phyloP scores from a whole-genome alignment of 1,284 basidiomycete species.

The Dichomitus squalens region DNA sequence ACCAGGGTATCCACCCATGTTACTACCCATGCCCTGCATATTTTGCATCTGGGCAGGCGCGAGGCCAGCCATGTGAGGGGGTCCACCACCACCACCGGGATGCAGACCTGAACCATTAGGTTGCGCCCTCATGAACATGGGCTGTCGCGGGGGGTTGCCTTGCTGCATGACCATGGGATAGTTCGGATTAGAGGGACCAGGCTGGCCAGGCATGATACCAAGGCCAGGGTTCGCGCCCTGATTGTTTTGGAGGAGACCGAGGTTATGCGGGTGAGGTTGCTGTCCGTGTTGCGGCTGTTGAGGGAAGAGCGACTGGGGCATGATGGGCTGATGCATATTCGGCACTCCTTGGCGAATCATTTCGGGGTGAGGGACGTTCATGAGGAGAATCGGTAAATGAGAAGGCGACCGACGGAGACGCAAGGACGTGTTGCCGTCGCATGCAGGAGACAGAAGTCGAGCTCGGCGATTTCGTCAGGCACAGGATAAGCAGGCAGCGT shows the following conservation, averaged over 20 bases:
- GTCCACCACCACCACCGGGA: conserved; percentile 37
- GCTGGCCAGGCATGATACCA: conserved; percentile 37
- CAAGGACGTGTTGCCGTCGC: conserved; percentile 22
- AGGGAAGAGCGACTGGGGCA: conserved; percentile 43
- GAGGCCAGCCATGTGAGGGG: conserved; percentile 42
- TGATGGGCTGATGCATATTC: conserved; percentile 41
- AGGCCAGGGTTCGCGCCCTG: conserved; percentile 40
- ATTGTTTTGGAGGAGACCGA: conserved; percentile 43
- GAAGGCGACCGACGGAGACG: conserved; percentile 14
- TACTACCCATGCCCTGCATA: neutral
- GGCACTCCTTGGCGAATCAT: conserved; percentile 49
- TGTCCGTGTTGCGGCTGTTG: conserved; percentile 41
- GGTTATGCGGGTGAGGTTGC: conserved; percentile 36
- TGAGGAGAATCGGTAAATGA: conserved; percentile 16
- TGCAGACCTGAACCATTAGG: conserved; percentile 36
- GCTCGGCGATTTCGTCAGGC: neutral
- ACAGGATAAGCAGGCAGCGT: conserved; percentile 3
- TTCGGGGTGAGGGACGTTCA: conserved; percentile 40
- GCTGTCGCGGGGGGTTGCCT: conserved; percentile 24
- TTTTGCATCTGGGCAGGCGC: conserved; percentile 37
- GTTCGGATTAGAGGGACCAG: conserved; percentile 22
- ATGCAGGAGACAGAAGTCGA: conserved; percentile 21
- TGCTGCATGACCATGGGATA: conserved; percentile 26
- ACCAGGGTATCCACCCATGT: conserved; percentile 41
- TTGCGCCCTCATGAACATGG: conserved; percentile 36